Conservation (phyloP, 1,284 basidiomycete species). For the Marasmius sp. region DNA sequence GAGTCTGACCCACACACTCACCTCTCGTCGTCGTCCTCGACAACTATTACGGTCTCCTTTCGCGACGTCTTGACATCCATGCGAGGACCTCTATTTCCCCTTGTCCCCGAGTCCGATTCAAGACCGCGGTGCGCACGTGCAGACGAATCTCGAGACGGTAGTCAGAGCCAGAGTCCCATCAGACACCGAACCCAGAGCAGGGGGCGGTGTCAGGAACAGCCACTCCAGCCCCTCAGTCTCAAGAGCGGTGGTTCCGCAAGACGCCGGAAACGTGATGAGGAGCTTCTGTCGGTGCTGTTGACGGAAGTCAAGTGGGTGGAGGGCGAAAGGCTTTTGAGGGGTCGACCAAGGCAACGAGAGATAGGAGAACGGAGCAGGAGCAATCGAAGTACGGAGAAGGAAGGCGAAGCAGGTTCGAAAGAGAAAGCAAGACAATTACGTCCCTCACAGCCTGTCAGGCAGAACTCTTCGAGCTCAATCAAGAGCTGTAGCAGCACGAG, state of each 20-base stretch:
- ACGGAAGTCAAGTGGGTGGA: slow-evolving; percentile 1
- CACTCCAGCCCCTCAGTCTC: background rate
- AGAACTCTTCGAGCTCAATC: slow-evolving; percentile 10
- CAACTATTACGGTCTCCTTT: slow-evolving; percentile 42
- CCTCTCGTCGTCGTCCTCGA: background rate
- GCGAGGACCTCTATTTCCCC: slow-evolving; percentile 59
- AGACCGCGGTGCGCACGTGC: background rate
- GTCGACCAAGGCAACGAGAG: slow-evolving; percentile 23
- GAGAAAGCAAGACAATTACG: slow-evolving; percentile 8
- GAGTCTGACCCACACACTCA: background rate
- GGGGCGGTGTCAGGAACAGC: background rate
- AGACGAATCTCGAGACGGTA: background rate
- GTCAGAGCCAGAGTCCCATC: background rate
- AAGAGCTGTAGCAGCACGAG: slow-evolving; percentile 5
- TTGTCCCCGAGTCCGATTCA: slow-evolving; percentile 28
- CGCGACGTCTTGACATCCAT: slow-evolving; percentile 57
- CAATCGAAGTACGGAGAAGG: slow-evolving; percentile 44
- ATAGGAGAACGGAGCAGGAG: slow-evolving; percentile 24
- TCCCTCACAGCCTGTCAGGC: slow-evolving; percentile 10
- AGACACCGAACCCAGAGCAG: slow-evolving; percentile 4
- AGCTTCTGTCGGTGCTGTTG: slow-evolving; percentile 5
- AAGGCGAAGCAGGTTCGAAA: slow-evolving; percentile 18
- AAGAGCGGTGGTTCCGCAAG: background rate
- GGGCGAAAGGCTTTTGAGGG: background rate
- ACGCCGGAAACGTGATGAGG: slow-evolving; percentile 4